Evolutionary conservation across 306 rosid species (phyloP), one percentile per base, ranked within the genome.

Genomic region (Hippophae tibetana): DNA sequence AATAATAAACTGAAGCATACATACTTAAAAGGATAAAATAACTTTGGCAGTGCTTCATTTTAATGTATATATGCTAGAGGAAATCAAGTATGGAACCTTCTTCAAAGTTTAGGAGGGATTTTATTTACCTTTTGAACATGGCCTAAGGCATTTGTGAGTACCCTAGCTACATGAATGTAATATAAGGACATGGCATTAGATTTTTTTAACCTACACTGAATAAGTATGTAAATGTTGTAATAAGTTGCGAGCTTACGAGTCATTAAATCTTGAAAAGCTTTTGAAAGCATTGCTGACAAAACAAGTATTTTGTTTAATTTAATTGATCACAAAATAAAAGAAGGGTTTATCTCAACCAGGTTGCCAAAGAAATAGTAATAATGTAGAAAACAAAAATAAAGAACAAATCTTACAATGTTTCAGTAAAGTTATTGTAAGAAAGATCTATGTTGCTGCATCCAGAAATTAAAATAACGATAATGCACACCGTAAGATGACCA

Each of bases 351-450:
- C 12, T 13, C 31, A 45, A 8, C 5, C 50, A 10, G 13, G 5
- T 46, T 3, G 10, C 50, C 50, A 46, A 8, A 13, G 10, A 64
- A 11, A 5, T 43, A 2, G 40, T 44, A n/a, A 43, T 5, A n/a
- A 54, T 6, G 13, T 1, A 45, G 40, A 54, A 12, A 2, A 60
- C 40, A 45, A 6, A 49, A 13, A 40, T 7, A 56, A 18, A 42
- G 42, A 65, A 47, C 0, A 13, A 0, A 10, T 43, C 70, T 66
- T 57, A 66, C 70, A 56, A 66, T 40, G 70, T 56, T 5, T 42
- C 7, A 5, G 70, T 47, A 13, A 66, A 66, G 8, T 57, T 57
- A 57, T 66, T 66, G 63, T 66, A 66, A 42, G 70, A 66, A 43
- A 66, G 49, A 66, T 66, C 70, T 18, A 65, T 56, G 40, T 40